Evolutionary conservation across 331 rosid genomes (phyloP), one percentile per base, ranked within the genome.

Genomic region (Erythrophleum ivorense): DNA sequence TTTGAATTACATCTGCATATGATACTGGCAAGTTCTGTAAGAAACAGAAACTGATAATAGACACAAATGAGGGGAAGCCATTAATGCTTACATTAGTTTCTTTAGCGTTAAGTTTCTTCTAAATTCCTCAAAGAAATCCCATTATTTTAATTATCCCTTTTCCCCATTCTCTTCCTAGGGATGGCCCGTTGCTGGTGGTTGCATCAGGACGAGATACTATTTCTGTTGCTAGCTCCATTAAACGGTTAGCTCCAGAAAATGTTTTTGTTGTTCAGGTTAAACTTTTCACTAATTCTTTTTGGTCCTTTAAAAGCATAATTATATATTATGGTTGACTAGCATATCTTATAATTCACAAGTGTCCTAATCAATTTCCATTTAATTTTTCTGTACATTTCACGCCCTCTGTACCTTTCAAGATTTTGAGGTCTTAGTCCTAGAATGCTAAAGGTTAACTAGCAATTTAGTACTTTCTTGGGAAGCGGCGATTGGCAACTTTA

Each of bases 181-280:
- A 93, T 7, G 98, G 97, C 13, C 99, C 94, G 1, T 85, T 94
- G 85, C 87, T 96, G 88, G 94, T 92, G 76, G 89, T 94, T 84
- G 99, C 98, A 77, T 94, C 97, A 77, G 93, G 98, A 55, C 79
- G 94, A 84, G 97, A 93, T 84, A 96, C 98, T n/a, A 88, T 93
- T 78, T 77, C 91, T 16, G 90, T 93, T 85, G 88, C 97, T 19
- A 88, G 91, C 88, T 86, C 98, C 69, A 88, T 96, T 79, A 93
- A 90, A 89, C 81, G 93, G 76, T 90, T 91, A 77, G 98, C 98
- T 82, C 93, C 97, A 46, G 99, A 92, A 62, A 89, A 91, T 84
- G 97, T 92, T 54, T 94, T 96, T 88, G 91, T 94, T 86, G 96
- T 94, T 78, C 99, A 93, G 99, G 99, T 95, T 81, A 81, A 74